phyloP scores from a whole-genome alignment of 208 protist genomes.

The Wallacemonas sp. region DNA sequence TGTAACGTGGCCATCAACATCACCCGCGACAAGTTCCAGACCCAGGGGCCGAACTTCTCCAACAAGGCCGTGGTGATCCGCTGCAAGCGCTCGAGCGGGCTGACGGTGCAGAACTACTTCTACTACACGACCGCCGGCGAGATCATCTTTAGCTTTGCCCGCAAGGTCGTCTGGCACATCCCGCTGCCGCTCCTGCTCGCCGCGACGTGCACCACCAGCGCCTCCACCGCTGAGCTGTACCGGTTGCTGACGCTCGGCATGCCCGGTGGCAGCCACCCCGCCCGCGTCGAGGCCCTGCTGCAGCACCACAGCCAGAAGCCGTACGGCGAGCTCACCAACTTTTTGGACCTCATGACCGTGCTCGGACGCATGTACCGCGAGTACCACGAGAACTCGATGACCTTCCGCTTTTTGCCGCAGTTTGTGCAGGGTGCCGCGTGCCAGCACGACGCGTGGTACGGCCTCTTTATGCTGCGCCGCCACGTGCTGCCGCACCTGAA shows the following conservation, averaged over 20 bases:
- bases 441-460: conserved; percentile 92
- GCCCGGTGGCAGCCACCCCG: conserved; percentile 46
- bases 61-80: conserved; percentile 94
- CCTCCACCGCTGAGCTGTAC: conserved; percentile 61
- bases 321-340: conserved; percentile 72
- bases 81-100: conserved; percentile 93
- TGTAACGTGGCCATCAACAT: conserved; percentile 96
- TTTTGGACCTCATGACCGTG: conserved; percentile 78
- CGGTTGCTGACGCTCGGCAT: conserved; percentile 73
- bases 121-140: conserved; percentile 96
- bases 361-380: conserved; percentile 82
- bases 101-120: conserved; percentile 94
- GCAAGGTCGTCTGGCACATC: conserved; percentile 88
- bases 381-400: conserved; percentile 66
- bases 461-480: conserved; percentile 86
- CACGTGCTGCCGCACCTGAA: conserved; percentile 92
- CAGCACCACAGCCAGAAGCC: conserved; percentile 85
- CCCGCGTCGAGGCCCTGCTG: conserved; percentile 86
- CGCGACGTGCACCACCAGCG: conserved; percentile 59
- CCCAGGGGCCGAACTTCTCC: conserved; percentile 95
- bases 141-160: conserved; percentile 85
- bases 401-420: conserved; percentile 82
- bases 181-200: conserved; percentile 76
- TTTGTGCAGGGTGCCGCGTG: conserved; percentile 59
- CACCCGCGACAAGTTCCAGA: conserved; percentile 83